Evolutionary conservation across 352 stramenopile genomes (phyloP).

Genomic region (Phytophthora pseudosyringae): DNA sequence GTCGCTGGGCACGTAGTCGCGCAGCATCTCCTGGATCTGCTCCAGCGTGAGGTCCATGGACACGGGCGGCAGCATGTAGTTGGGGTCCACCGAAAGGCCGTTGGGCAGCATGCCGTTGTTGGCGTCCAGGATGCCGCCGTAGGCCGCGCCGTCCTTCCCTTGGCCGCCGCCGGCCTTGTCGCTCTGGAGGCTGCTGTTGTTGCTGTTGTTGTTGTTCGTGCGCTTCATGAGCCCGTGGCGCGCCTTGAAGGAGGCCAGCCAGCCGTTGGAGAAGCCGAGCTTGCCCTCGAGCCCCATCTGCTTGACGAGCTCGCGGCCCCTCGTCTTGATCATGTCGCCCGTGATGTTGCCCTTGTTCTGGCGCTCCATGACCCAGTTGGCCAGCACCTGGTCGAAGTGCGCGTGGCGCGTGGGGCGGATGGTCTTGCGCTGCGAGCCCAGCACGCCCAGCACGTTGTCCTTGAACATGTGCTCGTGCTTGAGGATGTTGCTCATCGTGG

Average conservation of each 20-base stretch:
- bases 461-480: conserved; percentile 90
- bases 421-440: conserved; percentile 85
- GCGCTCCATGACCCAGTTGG: conserved; percentile 90
- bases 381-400: conserved; percentile 86
- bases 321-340: conserved; percentile 90
- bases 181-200: conserved; percentile 28
- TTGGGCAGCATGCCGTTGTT: conserved; percentile 59
- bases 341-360: conserved; percentile 91
- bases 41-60: conserved; percentile 84
- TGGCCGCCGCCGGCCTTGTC: too few relatives aligned
- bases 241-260: conserved; percentile 86
- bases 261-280: conserved; percentile 87
- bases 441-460: conserved; percentile 80
- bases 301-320: conserved; percentile 81
- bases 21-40: conserved; percentile 86
- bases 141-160: conserved; percentile 37
- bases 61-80: conserved; percentile 82
- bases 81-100: conserved; percentile 56
- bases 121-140: conserved; percentile 53
- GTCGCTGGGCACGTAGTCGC: conserved; percentile 83
- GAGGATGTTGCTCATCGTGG: conserved; percentile 86
- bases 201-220: conserved; percentile 25
- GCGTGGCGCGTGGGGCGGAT: conserved; percentile 78
- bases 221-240: conserved; percentile 85
- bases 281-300: conserved; percentile 86